Evolutionary conservation across 371 early-diverging fungal genomes (phyloP).

Genomic region (Lichtheimia hyalospora): DNA sequence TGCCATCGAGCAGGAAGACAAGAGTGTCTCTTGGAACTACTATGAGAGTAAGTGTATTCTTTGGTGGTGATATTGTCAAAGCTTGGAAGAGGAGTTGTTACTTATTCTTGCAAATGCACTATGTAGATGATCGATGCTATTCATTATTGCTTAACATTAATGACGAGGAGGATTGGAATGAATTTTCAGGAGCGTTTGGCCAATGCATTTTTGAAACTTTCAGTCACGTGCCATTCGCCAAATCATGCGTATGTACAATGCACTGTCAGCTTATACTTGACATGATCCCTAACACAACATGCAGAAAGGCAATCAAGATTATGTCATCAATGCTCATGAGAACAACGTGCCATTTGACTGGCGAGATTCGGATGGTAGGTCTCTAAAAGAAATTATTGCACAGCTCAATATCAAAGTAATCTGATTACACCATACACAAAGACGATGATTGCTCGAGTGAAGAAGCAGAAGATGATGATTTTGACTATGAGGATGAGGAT

Average conservation of each 20-base stretch:
- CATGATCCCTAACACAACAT: neutral
- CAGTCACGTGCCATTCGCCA: constrained; percentile 48
- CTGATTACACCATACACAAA: no score
- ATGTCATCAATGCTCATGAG: constrained; percentile 66
- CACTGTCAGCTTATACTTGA: no score
- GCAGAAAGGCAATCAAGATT: constrained; percentile 57
- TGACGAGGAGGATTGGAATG: neutral
- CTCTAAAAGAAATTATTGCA: no score
- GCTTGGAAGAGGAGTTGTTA: neutral
- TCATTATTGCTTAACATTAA: neutral
- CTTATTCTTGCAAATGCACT: neutral
- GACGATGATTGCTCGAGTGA: neutral
- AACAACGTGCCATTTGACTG: constrained; percentile 40
- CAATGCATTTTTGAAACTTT: constrained; percentile 68
- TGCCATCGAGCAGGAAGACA: neutral
- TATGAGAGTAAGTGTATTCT: neutral
- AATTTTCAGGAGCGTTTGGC: constrained; percentile 44
- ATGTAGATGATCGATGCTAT: neutral
- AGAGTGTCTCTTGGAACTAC: neutral
- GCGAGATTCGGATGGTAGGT: no score
- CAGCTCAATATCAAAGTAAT: no score
- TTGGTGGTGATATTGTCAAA: no score
- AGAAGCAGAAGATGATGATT: neutral
- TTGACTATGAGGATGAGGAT: neutral
- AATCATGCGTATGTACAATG: constrained; percentile 31